Base-by-base conservation (phyloP, 441 rosid genomes). In the Lepidium campestre region DNA sequence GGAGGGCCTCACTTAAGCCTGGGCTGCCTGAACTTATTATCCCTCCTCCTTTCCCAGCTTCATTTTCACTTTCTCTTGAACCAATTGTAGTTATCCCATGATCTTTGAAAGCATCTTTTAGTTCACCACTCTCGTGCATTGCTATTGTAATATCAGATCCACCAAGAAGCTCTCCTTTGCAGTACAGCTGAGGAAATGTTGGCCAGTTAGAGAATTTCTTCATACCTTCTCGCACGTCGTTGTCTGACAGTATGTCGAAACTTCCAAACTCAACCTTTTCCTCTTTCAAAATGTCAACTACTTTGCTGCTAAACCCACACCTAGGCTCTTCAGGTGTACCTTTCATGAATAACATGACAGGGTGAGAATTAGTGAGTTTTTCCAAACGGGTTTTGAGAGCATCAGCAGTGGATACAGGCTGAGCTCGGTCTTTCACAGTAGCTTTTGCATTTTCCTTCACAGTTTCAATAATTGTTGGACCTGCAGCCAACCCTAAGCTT, bases 121-220 rank as follows among this genome's bases (percentile, higher is more conserved):
- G 72, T 67, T 94, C 99, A 63, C 96, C 97, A 75, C 83, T 84
- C 68, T 89, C 81, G 45, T 91, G 97, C 99, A 94, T 94, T 35
- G 97, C 86, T 44, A 82, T 82, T 42, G 20, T 86, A 25, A 94
- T 94, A 76, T 94, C 99, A 76, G 81, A 80, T 50, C 99, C 99
- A 69, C 99, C 99, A 32, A 94, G 86, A 56, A 94, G 92, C 70
- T 94, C 97, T 36, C 97, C 97, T 15, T 82, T 91, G 87, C 86
- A 85, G 75, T 87, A 94, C 48, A 94, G 85, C 82, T 91, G 97
- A 76, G 99, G 99, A 76, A 74, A 94, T 32, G 99, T 94, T 14
- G 99, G 99, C 99, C 99, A 91, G 68, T 94, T 86, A 6, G 97
- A 94, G 82, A 82, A 87, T 79, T 87, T 82, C 84, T 94, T 94